Percentiles rank a stretch among this genome's conserved stretches.
Conservation (phyloP, 1,139 yeast genomes). For the Candida glucosophila region DNA sequence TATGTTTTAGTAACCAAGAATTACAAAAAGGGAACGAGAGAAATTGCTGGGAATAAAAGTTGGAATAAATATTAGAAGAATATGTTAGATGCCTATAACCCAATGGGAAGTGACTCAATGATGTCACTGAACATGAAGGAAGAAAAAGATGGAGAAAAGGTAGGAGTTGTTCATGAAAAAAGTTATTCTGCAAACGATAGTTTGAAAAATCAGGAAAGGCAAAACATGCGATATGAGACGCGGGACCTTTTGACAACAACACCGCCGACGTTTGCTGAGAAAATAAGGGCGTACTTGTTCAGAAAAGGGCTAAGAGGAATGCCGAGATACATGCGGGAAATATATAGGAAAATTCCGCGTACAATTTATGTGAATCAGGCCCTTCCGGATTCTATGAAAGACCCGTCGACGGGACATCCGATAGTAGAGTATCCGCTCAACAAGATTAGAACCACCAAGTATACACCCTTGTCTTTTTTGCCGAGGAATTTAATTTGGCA, state of each 20-base stretch:
- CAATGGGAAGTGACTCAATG: background rate
- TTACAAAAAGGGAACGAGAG: too few species aligned
- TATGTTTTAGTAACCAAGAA: too few species aligned
- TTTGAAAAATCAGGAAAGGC: too few species aligned
- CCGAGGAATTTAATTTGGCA: slow-evolving; percentile 79
- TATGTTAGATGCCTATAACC: background rate
- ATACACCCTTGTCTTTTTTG: slow-evolving; percentile 80
- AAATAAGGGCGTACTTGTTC: slow-evolving; percentile 20
- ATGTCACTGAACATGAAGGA: background rate
- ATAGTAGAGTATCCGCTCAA: slow-evolving; percentile 59
- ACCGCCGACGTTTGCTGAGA: slow-evolving; percentile 26
- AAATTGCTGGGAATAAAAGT: too few species aligned
- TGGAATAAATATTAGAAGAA: too few species aligned
- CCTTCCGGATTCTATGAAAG: slow-evolving; percentile 22
- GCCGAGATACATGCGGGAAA: slow-evolving; percentile 28
- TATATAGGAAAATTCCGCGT: slow-evolving; percentile 29
- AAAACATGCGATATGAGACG: too few species aligned
- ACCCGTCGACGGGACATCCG: slow-evolving; percentile 48
- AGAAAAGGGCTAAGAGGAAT: slow-evolving; percentile 22
- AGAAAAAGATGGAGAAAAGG: slow-evolving; percentile 1
- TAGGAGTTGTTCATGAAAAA: background rate
- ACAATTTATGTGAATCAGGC: slow-evolving; percentile 29
- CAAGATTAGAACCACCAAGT: slow-evolving; percentile 92
- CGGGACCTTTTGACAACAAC: too few species aligned
- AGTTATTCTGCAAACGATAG: background rate